Conservation (phyloP, 2,329 filamentous ascomycete species). For the Ophiostoma novo-ulmi region DNA sequence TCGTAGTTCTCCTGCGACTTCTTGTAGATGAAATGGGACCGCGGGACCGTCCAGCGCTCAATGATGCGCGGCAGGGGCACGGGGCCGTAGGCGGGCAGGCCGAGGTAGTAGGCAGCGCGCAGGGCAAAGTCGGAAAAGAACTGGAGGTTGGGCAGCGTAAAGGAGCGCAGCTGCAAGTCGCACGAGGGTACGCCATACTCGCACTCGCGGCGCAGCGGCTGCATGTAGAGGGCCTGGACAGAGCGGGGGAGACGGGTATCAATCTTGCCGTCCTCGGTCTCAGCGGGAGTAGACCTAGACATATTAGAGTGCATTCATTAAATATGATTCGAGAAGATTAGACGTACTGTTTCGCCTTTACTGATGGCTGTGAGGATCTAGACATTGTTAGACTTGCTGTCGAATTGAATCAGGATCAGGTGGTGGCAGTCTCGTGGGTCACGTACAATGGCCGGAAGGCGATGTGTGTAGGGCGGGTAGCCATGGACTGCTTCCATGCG, state of each 20-base stretch:
- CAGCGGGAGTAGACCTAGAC: background rate
- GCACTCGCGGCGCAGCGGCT: constrained; percentile 70
- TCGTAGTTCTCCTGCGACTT: constrained; percentile 98
- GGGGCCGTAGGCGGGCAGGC: constrained; percentile 78
- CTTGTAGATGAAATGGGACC: constrained; percentile 88
- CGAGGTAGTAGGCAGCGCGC: constrained; percentile 88
- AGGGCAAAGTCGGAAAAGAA: constrained; percentile 94
- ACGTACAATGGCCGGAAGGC: constrained; percentile 26
- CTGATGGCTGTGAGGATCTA: constrained; percentile 9
- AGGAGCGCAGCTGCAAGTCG: constrained; percentile 89
- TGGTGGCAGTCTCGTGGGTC: background rate
- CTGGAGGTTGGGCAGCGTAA: constrained; percentile 81
- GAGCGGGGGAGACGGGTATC: constrained; percentile 62
- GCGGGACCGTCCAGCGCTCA: constrained; percentile 91
- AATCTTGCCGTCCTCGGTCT: background rate
- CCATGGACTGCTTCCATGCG: constrained; percentile 24
- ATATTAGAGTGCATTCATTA: background rate
- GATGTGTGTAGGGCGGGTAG: constrained; percentile 19
- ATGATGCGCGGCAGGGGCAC: constrained; percentile 78
- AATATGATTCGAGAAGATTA: background rate
- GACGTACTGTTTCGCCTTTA: background rate
- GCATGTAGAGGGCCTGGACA: constrained; percentile 80
- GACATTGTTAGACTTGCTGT: constrained; percentile 4
- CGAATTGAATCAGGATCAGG: background rate
- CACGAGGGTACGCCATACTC: constrained; percentile 76